Base-by-base conservation (phyloP, 495 filamentous ascomycete species). In the Daldinia bambusicola region DNA sequence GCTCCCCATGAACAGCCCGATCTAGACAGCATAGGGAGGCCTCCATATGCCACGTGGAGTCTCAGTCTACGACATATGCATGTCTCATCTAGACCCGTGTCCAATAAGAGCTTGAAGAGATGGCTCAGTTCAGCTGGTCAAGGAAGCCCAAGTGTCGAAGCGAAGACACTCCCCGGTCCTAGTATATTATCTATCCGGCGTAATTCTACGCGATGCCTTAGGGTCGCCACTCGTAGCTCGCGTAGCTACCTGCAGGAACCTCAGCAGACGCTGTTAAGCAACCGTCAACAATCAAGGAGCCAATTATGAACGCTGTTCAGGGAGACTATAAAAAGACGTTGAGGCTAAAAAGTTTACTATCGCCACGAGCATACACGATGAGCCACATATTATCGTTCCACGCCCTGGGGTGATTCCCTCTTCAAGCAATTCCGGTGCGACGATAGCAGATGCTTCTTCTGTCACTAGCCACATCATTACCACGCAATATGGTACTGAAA, bases 51-150 rank as follows among this genome's bases (percentile, higher is more conserved):
- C 71, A 70, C 67, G 67, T 74, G 71, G 59, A 64, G 45, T 63
- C 55, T 36, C 50, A 63, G 60, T 70, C 71, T 74, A 74, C 67
- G 62, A 61, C 67, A 74, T 61, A 37, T 60, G 53, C 66, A 74
- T 74, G 71, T 70, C 71, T 74, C 59, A 70, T 70, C 71, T 60
- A 53, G 48, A 16, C n/a, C 34, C 18, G 38, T 45, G 20, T 18
- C 71, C 71, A 74, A 74, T 74, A 34, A 53, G 60, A 64, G 18
- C 37, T 18, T 48, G n/a, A 48, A 41, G 48, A 55, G 5, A 50
- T 1, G 30, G 57, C 30, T 67, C 32, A 63, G 45, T 67, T 74
- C 71, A 74, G 71, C 71, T 74, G 52, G 55, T n/a, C 62, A 70
- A 57, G 71, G 71, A 62, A 57, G 40, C 66, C 18, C 16, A 62